Evolutionary conservation across 2,329 filamentous ascomycete species (phyloP).

Genomic region (Byssoonygena ceratinophila): DNA sequence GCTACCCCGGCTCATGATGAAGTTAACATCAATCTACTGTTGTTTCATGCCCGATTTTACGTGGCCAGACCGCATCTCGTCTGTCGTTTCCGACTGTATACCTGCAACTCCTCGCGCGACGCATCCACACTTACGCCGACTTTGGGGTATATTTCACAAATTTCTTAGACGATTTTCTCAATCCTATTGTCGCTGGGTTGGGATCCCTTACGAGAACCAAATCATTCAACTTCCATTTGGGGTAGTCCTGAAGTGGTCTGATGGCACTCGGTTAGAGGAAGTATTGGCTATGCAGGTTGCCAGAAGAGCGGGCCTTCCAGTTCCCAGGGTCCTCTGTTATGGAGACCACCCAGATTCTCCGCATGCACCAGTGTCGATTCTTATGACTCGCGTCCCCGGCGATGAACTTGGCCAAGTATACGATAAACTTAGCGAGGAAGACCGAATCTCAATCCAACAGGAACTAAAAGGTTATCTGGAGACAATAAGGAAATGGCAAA

Average conservation of each 20-base stretch:
- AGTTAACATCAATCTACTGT: not conserved
- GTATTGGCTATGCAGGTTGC: constrained; percentile 26
- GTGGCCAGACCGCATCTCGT: constrained; percentile 15
- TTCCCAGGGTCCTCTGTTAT: constrained; percentile 22
- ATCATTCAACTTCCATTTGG: constrained; percentile 31
- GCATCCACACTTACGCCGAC: constrained; percentile 17
- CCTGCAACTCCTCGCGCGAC: constrained; percentile 20
- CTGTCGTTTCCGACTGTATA: constrained; percentile 15
- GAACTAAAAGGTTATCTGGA: constrained; percentile 28
- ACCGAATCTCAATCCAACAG: constrained; percentile 20
- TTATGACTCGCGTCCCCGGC: constrained; percentile 32
- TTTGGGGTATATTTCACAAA: constrained; percentile 25
- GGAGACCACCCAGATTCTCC: constrained; percentile 26
- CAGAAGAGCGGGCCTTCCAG: constrained; percentile 24
- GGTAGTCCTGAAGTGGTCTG: constrained; percentile 31
- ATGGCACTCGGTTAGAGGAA: constrained; percentile 29
- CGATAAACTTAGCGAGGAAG: constrained; percentile 22
- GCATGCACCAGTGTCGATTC: constrained; percentile 27
- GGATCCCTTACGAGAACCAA: constrained; percentile 24
- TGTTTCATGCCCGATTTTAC: constrained; percentile 19
- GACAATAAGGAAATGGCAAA: constrained; percentile 29
- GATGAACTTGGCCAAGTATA: constrained; percentile 26
- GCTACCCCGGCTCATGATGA: too few species aligned
- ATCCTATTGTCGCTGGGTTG: constrained; percentile 25
- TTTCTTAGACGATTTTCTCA: constrained; percentile 17